These are phyloP conservation scores for Diddensiella santjacobensis DNA, from an alignment of 805 yeast genomes.

Conservation along the genomic window DNA sequence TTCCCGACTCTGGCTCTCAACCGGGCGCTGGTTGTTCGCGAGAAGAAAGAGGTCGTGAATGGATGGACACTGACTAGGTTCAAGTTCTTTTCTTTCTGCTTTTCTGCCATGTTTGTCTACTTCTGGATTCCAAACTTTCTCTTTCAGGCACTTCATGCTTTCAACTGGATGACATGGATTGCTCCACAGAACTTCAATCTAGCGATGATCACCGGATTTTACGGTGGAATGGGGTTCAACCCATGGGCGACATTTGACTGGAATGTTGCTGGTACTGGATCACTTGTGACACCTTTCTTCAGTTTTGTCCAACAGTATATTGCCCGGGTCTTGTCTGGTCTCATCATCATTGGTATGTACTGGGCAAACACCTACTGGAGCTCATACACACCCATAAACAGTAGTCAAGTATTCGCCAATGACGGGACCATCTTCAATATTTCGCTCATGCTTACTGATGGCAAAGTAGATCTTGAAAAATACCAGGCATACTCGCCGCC, in stretches of 20 bases:
- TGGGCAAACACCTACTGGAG: constrained; percentile 49
- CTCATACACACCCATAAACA: constrained; percentile 48
- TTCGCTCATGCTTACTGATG: constrained; percentile 40
- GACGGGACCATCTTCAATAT: constrained; percentile 43
- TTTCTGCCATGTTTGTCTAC: constrained; percentile 43
- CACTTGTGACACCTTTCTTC: constrained; percentile 12
- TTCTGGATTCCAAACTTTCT: constrained; percentile 60
- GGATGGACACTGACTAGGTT: constrained; percentile 60
- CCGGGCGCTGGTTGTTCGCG: constrained; percentile 38
- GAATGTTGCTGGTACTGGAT: constrained; percentile 28
- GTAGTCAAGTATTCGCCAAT: constrained; percentile 39
- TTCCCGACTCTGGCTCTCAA: constrained; percentile 55
- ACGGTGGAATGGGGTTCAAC: constrained; percentile 43
- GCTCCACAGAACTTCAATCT: constrained; percentile 47
- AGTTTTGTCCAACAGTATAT: constrained; percentile 3
- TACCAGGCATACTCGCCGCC: constrained; percentile 53
- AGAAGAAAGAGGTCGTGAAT: constrained; percentile 17
- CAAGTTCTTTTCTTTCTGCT: constrained; percentile 40
- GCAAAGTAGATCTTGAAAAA: constrained; percentile 40
- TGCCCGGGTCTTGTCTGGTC: constrained; percentile 9
- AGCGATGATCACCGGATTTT: constrained; percentile 50
- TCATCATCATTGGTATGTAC: constrained; percentile 29
- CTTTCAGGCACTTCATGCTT: constrained; percentile 53
- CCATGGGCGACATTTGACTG: constrained; percentile 47
- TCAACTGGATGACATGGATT: constrained; percentile 62